Conservation (phyloP, 2,329 filamentous ascomycete genomes). For the Colletotrichum falcatum region DNA sequence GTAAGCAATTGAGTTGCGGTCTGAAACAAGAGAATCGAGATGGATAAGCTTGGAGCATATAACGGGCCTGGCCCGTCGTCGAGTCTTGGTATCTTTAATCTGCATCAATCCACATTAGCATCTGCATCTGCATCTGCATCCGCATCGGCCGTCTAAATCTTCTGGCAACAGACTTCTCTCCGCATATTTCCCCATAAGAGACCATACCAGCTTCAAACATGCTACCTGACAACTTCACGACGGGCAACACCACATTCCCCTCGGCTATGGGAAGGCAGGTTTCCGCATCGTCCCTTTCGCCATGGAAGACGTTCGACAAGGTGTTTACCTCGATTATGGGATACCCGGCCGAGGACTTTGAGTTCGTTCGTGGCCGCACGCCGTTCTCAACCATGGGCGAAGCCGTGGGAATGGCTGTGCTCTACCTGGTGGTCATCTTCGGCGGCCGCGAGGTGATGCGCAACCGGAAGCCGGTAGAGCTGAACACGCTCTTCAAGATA, state of each 20-base stretch:
- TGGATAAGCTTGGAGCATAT: constrained; percentile 14
- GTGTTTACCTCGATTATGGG: constrained; percentile 76
- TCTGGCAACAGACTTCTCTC: background rate
- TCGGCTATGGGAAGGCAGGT: constrained; percentile 59
- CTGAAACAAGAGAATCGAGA: constrained; percentile 22
- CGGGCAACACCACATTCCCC: constrained; percentile 70
- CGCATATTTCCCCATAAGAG: background rate
- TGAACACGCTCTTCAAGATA: constrained; percentile 83
- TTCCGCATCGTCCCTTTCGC: constrained; percentile 75
- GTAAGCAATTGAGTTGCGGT: constrained; percentile 22
- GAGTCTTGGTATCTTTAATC: constrained; percentile 6
- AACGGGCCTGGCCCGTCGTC: constrained; percentile 6
- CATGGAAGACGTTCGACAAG: constrained; percentile 76
- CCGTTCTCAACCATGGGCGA: constrained; percentile 83
- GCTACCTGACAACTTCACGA: constrained; percentile 32
- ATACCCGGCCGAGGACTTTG: constrained; percentile 83
- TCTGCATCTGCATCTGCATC: constrained; percentile 17
- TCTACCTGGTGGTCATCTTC: constrained; percentile 88
- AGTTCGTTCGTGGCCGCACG: constrained; percentile 78
- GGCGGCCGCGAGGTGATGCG: constrained; percentile 88
- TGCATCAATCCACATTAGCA: constrained; percentile 6
- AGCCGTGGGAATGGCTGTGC: constrained; percentile 75
- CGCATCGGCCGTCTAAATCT: background rate
- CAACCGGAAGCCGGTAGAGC: constrained; percentile 78
- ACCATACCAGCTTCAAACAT: constrained; percentile 3